Conservation (phyloP, 345 rosid genomes). For the Pugionium cornutum region DNA sequence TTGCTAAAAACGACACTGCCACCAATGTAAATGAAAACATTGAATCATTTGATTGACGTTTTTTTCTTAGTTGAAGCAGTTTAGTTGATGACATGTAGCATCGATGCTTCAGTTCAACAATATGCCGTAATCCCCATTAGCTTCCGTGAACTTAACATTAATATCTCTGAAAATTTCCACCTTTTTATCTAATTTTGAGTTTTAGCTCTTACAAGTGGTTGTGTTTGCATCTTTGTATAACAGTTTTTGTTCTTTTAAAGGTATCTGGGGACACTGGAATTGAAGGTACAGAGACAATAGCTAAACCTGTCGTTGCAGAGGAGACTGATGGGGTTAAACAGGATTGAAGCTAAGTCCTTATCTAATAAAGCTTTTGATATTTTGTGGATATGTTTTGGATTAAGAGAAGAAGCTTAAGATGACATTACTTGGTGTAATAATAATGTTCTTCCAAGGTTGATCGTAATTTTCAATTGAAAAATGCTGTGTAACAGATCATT, state of each 20-base stretch:
- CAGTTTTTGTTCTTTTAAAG: not conserved
- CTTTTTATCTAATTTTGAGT: not conserved
- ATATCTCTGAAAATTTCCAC: not conserved
- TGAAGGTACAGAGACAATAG: slow-evolving; percentile 29
- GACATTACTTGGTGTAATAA: too few species aligned
- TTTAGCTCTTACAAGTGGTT: not conserved
- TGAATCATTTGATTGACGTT: not conserved
- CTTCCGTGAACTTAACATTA: slow-evolving; percentile 5
- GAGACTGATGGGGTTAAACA: slow-evolving; percentile 31
- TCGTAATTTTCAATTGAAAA: too few species aligned
- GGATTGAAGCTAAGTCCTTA: slow-evolving; percentile 29
- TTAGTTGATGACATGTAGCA: not conserved
- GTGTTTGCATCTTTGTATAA: not conserved
- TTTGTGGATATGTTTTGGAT: too few species aligned
- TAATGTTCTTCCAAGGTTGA: too few species aligned
- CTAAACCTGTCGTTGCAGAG: slow-evolving; percentile 17
- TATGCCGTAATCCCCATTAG: slow-evolving; percentile 8
- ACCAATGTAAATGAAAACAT: slow-evolving; percentile 48
- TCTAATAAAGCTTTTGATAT: too few species aligned
- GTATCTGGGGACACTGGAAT: slow-evolving; percentile 30
- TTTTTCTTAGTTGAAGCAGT: not conserved
- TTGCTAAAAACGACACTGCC: not conserved
- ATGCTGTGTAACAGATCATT: too few species aligned
- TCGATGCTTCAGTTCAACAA: not conserved
- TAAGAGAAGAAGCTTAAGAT: too few species aligned